Evolutionary conservation across 345 rosid genomes (phyloP), one percentile per base, ranked within the genome.

Genomic region (Brassica carinata): DNA sequence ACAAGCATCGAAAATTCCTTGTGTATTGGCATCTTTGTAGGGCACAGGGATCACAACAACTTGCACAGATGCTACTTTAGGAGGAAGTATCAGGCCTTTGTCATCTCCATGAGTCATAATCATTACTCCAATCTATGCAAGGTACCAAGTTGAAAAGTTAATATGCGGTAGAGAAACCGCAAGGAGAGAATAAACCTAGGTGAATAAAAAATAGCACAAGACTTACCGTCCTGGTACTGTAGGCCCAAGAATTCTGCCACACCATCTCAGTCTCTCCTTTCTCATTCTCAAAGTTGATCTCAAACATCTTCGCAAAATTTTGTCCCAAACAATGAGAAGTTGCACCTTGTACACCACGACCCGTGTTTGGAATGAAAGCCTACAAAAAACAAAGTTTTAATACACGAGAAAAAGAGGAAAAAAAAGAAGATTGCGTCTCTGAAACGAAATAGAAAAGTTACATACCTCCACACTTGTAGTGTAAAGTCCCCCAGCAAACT

Each of bases 161-260:
- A 15, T 5, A 40, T 43, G 33, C 31, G 3, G 5, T 3, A 53
- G 23, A 33, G 5, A 55, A 11, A 18, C 5, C 30, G 53, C 36
- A 63, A 69, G 55, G 5, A 69, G 45, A 19, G 15, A 38, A 73
- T 36, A 15, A 55, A 53, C 11, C n/a, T 8, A 72, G 5, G 63
- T 61, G 9, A 7, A 36, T 64, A 10, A 27, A 27, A 14, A 27
- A 14, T 69, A 62, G 29, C 43, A 59, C 61, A 67, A 77, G 64
- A 73, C 59, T 69, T 89, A 96, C 84, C 79, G 84, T 77, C 70
- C 98, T 85, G 33, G 98, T 92, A 80, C 91, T 93, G 80, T 90
- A 96, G n/a, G 97, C 99, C 99, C 98, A 96, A 15, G 99, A 96
- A 81, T 96, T 96, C 87, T 96, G 99, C 99, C 99, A 96, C 80